Percentiles rank a stretch among this genome's conserved stretches.
phyloP scores from a whole-genome alignment of 139 green algal species.

The Chlorella sp. region DNA sequence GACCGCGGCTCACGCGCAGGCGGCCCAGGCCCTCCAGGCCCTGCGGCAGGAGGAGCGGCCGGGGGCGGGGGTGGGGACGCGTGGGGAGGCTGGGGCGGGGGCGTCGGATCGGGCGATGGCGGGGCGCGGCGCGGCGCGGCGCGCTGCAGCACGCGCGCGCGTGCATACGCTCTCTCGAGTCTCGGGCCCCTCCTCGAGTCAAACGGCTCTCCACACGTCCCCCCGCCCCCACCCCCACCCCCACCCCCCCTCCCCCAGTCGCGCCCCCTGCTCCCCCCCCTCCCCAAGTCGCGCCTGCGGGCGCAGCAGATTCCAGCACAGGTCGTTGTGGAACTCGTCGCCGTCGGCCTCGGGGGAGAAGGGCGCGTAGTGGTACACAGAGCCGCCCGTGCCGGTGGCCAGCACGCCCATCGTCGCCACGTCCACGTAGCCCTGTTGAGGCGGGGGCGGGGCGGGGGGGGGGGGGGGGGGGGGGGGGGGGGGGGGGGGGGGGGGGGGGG shows the following conservation, averaged over 20 bases:
- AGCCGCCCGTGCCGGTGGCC: constrained; percentile 63
- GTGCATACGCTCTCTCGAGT: no score
- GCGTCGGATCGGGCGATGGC: no score
- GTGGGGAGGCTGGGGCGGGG: not conserved
- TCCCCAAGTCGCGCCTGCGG: constrained; percentile 43
- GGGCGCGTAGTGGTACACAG: constrained; percentile 77
- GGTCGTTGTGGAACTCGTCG: constrained; percentile 84
- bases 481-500: not conserved
- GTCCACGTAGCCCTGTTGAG: constrained; percentile 67
- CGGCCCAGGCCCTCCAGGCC: constrained; percentile 85
- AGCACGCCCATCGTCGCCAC: constrained; percentile 70
- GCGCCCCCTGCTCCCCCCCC: not conserved
- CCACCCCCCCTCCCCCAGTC: not conserved
- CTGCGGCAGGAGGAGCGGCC: constrained; percentile 37
- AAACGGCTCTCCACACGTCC: not conserved
- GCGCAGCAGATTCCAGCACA: constrained; percentile 78
- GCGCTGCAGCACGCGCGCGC: no score
- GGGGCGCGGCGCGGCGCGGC: no score
- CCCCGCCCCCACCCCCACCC: not conserved
- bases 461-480: not conserved
- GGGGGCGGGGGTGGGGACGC: not conserved
- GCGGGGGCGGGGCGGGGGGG: not conserved
- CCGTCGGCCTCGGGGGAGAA: constrained; percentile 71
- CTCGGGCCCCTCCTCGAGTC: no score
- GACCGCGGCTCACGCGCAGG: constrained; percentile 69